A percentile compares a stretch with the other conserved stretches of the same genome.
Conservation (phyloP, 2,329 filamentous ascomycete genomes). For the Fusarium sp. region DNA sequence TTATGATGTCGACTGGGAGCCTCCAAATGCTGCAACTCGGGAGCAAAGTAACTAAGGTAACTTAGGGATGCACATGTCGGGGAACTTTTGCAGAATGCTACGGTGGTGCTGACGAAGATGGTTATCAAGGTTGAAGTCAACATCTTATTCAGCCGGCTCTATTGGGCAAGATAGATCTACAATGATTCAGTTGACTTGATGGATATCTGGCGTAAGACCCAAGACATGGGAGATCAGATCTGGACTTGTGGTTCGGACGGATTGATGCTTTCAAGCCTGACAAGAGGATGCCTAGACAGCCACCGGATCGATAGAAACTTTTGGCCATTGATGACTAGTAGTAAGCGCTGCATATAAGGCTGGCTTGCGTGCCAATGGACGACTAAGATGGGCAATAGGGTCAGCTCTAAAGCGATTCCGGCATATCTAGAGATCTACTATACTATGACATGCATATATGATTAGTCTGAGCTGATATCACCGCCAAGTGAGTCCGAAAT, state of each 20-base stretch:
- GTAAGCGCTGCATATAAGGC: background rate
- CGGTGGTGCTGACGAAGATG: background rate
- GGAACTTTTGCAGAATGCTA: background rate
- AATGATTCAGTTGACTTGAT: background rate
- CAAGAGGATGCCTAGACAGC: background rate
- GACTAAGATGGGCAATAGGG: background rate
- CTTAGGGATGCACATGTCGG: background rate
- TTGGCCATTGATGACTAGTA: background rate
- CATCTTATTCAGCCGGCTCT: background rate
- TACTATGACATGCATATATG: background rate
- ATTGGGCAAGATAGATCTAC: background rate
- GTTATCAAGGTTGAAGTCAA: too few species aligned
- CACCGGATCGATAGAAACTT: background rate
- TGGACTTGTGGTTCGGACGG: background rate
- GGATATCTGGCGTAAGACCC: too few species aligned
- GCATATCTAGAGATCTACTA: background rate
- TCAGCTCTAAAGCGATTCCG: background rate
- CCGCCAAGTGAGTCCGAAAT: background rate
- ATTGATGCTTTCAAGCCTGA: background rate
- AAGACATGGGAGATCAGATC: background rate
- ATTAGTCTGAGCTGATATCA: background rate
- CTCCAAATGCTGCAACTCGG: background rate
- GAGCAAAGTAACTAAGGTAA: background rate
- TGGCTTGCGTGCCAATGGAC: background rate
- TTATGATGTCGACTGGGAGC: background rate